Evolutionary conservation across 768 basidiomycete species (phyloP).

Genomic region (Russula olivacea): DNA sequence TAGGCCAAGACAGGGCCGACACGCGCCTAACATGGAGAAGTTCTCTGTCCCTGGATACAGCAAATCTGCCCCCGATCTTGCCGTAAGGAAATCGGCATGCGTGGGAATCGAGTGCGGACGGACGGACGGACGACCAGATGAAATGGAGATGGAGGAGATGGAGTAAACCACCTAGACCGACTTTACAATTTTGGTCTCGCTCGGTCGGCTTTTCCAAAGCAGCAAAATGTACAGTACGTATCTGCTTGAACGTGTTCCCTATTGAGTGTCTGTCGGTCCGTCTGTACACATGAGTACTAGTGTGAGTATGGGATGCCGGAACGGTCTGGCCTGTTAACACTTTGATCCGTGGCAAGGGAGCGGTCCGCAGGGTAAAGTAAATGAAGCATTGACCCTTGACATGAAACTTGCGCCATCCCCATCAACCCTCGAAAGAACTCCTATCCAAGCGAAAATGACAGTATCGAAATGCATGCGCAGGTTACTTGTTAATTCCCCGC

Average conservation of each 20-base stretch:
- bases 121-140: neutral
- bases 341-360: neutral
- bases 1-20: neutral
- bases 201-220: no score
- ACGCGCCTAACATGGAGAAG: neutral
- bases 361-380: neutral
- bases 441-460: neutral
- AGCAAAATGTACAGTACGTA: no score
- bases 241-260: no score
- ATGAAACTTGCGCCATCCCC: neutral
- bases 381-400: neutral
- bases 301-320: neutral
- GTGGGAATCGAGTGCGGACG: slow-evolving; percentile 3
- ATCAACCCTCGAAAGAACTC: neutral
- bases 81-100: neutral
- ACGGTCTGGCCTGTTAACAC: neutral
- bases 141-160: no score
- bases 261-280: neutral
- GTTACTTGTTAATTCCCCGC: neutral
- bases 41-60: neutral
- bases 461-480: neutral
- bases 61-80: neutral
- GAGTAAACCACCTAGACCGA: neutral
- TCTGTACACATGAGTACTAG: neutral
- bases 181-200: no score